These are phyloP conservation scores for Phtheirospermum japonicum DNA, from an alignment of 257 asterid species.

Conservation along the genomic window DNA sequence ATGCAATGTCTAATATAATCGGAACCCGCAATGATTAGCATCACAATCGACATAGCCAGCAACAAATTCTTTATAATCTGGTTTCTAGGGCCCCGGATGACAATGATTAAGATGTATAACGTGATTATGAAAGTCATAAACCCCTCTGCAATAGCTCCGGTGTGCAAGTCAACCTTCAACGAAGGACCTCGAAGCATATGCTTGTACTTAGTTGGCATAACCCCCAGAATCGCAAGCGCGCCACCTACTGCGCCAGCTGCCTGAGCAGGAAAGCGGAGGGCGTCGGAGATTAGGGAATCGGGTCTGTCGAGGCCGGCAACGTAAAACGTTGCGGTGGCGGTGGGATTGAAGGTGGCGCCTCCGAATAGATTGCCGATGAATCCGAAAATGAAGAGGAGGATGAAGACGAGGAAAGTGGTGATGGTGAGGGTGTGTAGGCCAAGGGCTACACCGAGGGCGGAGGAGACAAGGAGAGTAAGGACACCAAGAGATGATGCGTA, in stretches of 20 bases:
- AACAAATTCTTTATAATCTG: conserved; percentile 55
- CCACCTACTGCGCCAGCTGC: conserved; percentile 89
- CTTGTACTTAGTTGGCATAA: conserved; percentile 65
- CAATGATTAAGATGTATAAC: conserved; percentile 53
- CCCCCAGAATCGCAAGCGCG: conserved; percentile 57
- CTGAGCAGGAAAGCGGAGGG: conserved; percentile 88
- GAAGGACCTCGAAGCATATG: conserved; percentile 80
- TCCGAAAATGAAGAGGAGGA: conserved; percentile 59
- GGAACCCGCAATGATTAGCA: conserved; percentile 64
- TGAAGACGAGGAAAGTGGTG: conserved; percentile 52
- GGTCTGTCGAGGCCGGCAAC: conserved; percentile 71
- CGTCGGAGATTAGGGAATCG: conserved; percentile 59
- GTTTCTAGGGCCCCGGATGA: conserved; percentile 68
- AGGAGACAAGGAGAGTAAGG: conserved; percentile 43
- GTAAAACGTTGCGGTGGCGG: conserved; percentile 72
- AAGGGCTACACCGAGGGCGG: conserved; percentile 48
- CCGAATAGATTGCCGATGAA: conserved; percentile 64
- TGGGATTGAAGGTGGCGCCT: conserved; percentile 87
- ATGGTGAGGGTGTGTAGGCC: conserved; percentile 45
- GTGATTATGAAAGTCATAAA: conserved; percentile 69
- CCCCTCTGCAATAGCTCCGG: conserved; percentile 93
- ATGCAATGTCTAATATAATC: conserved; percentile 83
- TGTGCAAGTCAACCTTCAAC: conserved; percentile 70
- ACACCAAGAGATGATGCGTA: conserved; percentile 55
- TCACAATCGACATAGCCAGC: conserved; percentile 61